These are phyloP conservation scores for Dalbergia cochinchinensis DNA, from an alignment of 306 rosid genomes.

Conservation along the genomic window DNA sequence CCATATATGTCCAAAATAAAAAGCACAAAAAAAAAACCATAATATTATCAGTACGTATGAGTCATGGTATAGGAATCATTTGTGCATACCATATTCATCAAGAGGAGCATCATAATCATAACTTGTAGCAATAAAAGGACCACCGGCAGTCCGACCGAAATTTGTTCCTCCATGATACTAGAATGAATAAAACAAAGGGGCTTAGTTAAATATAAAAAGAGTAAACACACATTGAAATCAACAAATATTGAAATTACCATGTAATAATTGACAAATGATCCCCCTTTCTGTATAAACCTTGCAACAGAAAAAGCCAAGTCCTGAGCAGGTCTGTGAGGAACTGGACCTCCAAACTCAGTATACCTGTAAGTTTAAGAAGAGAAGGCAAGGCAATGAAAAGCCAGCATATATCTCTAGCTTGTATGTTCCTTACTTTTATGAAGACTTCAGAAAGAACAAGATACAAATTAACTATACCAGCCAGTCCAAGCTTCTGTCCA, in stretches of 20 bases:
- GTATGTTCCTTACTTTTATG: not conserved
- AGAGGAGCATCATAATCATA: constrained; percentile 98
- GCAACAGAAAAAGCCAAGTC: constrained; percentile 97
- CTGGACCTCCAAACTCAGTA: constrained; percentile 94
- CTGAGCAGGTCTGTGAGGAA: constrained; percentile 93
- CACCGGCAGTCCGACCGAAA: constrained; percentile 99
- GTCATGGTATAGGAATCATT: not conserved
- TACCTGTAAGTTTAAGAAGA: constrained; percentile 61
- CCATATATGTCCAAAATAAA: not conserved
- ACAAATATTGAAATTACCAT: constrained; percentile 69
- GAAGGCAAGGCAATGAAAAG: constrained; percentile 22
- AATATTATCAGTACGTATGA: not conserved
- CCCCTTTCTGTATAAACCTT: constrained; percentile 93
- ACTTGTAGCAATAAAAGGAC: constrained; percentile 96
- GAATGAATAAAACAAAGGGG: constrained; percentile 41
- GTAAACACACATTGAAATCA: constrained; percentile 9
- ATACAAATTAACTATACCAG: constrained; percentile 62
- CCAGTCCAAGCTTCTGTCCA: constrained; percentile 99
- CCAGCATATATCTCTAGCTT: constrained; percentile 5
- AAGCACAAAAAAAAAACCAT: not conserved
- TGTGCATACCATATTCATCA: constrained; percentile 87
- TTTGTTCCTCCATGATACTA: constrained; percentile 99
- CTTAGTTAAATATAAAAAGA: constrained; percentile 38
- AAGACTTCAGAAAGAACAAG: constrained; percentile 25
- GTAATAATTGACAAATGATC: constrained; percentile 88